These are phyloP conservation scores for Metarhizium robertsii DNA, from an alignment of 2,329 filamentous ascomycete species.

Conservation along the genomic window DNA sequence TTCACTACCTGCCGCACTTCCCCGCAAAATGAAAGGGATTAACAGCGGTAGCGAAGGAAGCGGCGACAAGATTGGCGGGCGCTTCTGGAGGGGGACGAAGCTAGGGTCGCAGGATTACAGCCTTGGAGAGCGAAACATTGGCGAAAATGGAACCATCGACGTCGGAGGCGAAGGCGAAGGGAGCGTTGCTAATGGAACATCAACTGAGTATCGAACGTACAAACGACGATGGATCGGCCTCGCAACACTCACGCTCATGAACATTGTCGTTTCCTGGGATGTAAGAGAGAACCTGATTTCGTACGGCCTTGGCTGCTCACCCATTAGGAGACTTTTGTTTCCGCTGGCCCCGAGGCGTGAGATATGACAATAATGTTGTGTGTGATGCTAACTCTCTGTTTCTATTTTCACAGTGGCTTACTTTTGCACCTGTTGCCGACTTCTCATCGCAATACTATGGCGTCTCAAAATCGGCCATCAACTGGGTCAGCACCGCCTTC, in stretches of 20 bases:
- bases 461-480: constrained; percentile 67
- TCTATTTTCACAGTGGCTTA: constrained; percentile 58
- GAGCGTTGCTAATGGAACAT: constrained; percentile 17
- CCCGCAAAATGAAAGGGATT: constrained; percentile 1
- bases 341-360: not conserved
- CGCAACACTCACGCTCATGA: constrained; percentile 73
- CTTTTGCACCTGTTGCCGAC: constrained; percentile 74
- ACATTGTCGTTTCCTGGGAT: constrained; percentile 92
- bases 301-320: not conserved
- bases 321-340: not conserved
- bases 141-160: constrained; percentile 11
- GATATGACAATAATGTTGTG: not conserved
- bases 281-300: constrained; percentile 44
- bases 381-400: not conserved
- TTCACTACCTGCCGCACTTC: not conserved
- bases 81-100: constrained; percentile 21
- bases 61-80: constrained; percentile 11
- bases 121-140: constrained; percentile 14
- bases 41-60: not conserved
- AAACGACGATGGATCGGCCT: constrained; percentile 86
- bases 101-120: constrained; percentile 18
- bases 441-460: constrained; percentile 66
- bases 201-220: constrained; percentile 46
- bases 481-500: constrained; percentile 87
- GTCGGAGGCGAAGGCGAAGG: constrained; percentile 10